Base-by-base conservation (phyloP, 2,329 filamentous ascomycete genomes). In the Westerdykella ornata region DNA sequence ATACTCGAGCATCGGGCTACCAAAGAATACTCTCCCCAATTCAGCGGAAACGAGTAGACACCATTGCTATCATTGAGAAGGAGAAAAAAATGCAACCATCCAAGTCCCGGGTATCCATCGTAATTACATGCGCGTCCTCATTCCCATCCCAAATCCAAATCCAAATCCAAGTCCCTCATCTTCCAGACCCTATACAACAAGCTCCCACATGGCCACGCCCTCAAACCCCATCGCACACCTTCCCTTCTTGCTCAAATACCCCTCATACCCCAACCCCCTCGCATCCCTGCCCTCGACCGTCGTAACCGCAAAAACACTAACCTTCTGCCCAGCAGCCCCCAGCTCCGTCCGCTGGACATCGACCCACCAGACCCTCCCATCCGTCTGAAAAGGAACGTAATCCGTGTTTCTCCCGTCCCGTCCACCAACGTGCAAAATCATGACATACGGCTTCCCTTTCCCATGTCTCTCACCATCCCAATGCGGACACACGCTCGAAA, bases 331-430 rank as follows among this genome's bases (percentile, higher is more conserved):
- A 0, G 57, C 53, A 56, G 58, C 47, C 45, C 69, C 55, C 4
- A 90, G 64, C 35, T 74, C 80, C 7, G 46, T 35, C 4, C 66
- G 51, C 28, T 54, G 43, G 6, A 96, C 76, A 65, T 96, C 90
- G 1, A 80, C 67, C 80, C 86, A 94, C 78, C 84, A 94, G 67
- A 82, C 81, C 57, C 77, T 84, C 12, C 84, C 85, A 45, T 90
- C 84, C n/a, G 78, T 84, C 9, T 68, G 54, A 41, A 95, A 78
- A 0, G 85, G 78, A 1, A 90, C 67, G 41, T 78, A 74, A 33
- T 88, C 80, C 8, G 83, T 76, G 38, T 82, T 78, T 6, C 76
- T 70, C 0, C 85, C 85, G 51, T 88, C 84, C 18, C 81, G 35
- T 9, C 63, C 63, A 2, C 58, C 72, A 19, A 87, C 75, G 41